phyloP scores from a whole-genome alignment of 2,329 filamentous ascomycete species.

The Parasarocladium wereldwijsianum region DNA sequence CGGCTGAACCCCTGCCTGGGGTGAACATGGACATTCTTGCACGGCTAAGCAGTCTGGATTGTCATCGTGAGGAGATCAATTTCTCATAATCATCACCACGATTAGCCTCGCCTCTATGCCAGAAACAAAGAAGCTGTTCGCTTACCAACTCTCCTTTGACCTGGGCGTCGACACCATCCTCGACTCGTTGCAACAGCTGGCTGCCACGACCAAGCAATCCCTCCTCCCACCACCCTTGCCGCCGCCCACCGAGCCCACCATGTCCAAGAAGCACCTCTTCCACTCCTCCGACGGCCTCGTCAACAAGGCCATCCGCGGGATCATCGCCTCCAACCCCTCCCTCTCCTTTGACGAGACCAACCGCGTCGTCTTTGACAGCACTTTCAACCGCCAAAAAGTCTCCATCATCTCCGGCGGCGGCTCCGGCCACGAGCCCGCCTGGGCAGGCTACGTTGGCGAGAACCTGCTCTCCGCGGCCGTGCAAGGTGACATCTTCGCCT shows the following conservation, averaged over 20 bases:
- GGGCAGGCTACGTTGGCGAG: conserved; percentile 46
- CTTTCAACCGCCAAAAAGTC: conserved; percentile 27
- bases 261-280: conserved; percentile 40
- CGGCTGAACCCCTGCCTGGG: too few relatives aligned
- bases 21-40: too few relatives aligned
- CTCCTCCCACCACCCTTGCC: conserved; percentile 4
- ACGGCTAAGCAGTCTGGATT: too few relatives aligned
- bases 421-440: conserved; percentile 46
- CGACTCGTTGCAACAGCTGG: conserved; percentile 2
- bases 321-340: conserved; percentile 37
- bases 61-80: too few relatives aligned
- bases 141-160: too few relatives aligned
- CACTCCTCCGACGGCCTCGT: conserved; percentile 37
- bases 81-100: too few relatives aligned
- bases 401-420: conserved; percentile 39
- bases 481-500: conserved; percentile 48
- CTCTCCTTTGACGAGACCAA: conserved; percentile 34
- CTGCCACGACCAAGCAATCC: conserved; percentile 1
- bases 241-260: conserved; percentile 11
- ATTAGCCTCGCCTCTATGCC: too few relatives aligned
- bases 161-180: conserved; percentile 3
- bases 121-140: too few relatives aligned
- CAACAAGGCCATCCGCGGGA: conserved; percentile 32
- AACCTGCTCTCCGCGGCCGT: conserved; percentile 48
- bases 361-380: conserved; percentile 34